These are phyloP conservation scores for Phycomyces blakesleeanus DNA, from an alignment of 192 early-diverging fungal species.

Conservation along the genomic window DNA sequence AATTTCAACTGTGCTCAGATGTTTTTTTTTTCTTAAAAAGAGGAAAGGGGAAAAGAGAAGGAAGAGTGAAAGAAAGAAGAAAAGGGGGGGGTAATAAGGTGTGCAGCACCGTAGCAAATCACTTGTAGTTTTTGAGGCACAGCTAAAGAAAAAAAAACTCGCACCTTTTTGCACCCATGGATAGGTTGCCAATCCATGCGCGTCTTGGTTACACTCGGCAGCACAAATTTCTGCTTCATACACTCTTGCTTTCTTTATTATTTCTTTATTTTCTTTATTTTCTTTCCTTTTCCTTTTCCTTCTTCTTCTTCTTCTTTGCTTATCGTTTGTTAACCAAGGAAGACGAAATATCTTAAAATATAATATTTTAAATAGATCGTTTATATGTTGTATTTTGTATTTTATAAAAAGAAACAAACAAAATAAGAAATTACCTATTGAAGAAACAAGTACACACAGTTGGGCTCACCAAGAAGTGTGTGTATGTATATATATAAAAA, in stretches of 20 bases:
- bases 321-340: too few relatives aligned
- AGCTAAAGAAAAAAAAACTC: neutral
- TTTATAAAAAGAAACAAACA: too few relatives aligned
- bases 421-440: too few relatives aligned
- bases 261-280: neutral
- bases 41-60: constrained; percentile 9
- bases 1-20: neutral
- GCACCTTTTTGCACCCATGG: neutral
- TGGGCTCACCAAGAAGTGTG: too few relatives aligned
- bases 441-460: too few relatives aligned
- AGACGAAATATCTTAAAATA: too few relatives aligned
- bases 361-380: too few relatives aligned
- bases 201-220: neutral
- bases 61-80: constrained; percentile 14
- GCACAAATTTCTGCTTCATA: neutral
- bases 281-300: too few relatives aligned
- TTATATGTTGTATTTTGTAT: too few relatives aligned
- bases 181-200: neutral
- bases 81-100: constrained; percentile 4
- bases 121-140: constrained; percentile 3
- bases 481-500: too few relatives aligned
- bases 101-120: constrained; percentile 4
- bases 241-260: neutral
- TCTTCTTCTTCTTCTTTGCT: too few relatives aligned
- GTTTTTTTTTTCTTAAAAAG: neutral